Conservation (phyloP, 2,329 filamentous ascomycete species). For the Tricladium varicosporioides region DNA sequence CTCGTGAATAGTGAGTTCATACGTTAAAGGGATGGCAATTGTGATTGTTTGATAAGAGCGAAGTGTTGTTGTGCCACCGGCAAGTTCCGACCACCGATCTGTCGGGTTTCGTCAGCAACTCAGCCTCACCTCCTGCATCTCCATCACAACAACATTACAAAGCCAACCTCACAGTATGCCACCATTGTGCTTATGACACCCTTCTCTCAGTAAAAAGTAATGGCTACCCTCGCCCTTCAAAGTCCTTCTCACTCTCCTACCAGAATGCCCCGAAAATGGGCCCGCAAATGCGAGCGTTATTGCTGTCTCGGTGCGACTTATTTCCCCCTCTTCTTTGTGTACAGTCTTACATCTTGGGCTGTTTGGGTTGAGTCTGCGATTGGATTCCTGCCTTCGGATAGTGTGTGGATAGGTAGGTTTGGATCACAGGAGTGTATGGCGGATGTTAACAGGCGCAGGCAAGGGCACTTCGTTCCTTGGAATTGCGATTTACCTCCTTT, state of each 20-base stretch:
- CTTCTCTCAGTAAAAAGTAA: constrained; percentile 13
- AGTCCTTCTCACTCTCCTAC: constrained; percentile 37
- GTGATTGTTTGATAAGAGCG: no score
- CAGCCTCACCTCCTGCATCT: constrained; percentile 5
- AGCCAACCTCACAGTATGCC: constrained; percentile 1
- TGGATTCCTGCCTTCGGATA: constrained; percentile 54
- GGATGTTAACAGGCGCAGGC: constrained; percentile 40
- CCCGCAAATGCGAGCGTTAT: constrained; percentile 72
- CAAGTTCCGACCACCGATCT: neutral
- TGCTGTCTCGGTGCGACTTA: constrained; percentile 80
- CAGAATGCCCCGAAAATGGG: constrained; percentile 58
- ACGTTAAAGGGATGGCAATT: no score
- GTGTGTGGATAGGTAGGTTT: constrained; percentile 55
- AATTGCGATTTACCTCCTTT: constrained; percentile 69
- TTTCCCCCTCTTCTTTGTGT: constrained; percentile 87
- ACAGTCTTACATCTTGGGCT: constrained; percentile 88
- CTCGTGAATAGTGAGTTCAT: no score
- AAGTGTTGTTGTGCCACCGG: neutral
- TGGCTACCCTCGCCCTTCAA: constrained; percentile 26
- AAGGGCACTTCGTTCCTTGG: constrained; percentile 59
- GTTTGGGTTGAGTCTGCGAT: constrained; percentile 82
- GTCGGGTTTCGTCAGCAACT: constrained; percentile 9
- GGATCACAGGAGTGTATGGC: neutral
- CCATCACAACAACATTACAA: neutral
- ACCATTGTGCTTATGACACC: constrained; percentile 1